Evolutionary conservation across 805 yeast species (phyloP), one percentile per base, ranked within the genome.

Genomic region (Hanseniaspora vineae): DNA sequence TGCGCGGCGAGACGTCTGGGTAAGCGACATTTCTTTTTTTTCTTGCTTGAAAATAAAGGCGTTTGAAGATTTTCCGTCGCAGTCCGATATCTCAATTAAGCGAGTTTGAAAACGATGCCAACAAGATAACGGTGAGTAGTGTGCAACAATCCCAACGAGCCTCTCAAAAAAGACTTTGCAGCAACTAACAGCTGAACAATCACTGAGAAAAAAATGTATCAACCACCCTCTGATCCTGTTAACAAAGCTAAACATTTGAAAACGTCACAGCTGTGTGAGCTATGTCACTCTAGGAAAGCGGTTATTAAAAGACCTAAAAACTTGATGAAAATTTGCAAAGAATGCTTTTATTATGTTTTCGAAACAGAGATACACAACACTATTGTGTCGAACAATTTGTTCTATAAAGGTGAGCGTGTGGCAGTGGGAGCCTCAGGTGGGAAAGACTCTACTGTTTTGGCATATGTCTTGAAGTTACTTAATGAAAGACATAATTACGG

Each of bases 401-500:
- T 92, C 57, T 62, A 77, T 20, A 71, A 67, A 0, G 97, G 97
- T 14, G 98, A 92, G 59, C 74, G 68, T 29, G 89, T 92, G 2
- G 98, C 97, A 15, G 89, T 92, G 20, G 99, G 99, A 15, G 99
- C 99, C 0, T 86, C 96, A 1, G 99, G 99, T 23, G 99, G 99
- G 46, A 92, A 92, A 58, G 99, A 92, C 62, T 86, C 96, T 4
- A 92, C 99, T 0, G 99, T 92, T 1, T 67, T 92, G 31, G 98
- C 97, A 0, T 78, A 89, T 43, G 77, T 92, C 2, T 65, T 92
- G 64, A 92, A 88, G 58, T 76, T 90, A 0, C 68, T 92, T 52
- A 92, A 92, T 60, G 96, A 88, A 58, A 69, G 96, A 49, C 78
- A 92, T 65, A 67, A 84, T 58, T 92, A 92, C 62, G 96, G 96